Percentiles rank a stretch among this genome's conserved stretches.
Evolutionary conservation across 2,329 filamentous ascomycete species (phyloP).

Genomic region (Tolypocladium paradoxum): DNA sequence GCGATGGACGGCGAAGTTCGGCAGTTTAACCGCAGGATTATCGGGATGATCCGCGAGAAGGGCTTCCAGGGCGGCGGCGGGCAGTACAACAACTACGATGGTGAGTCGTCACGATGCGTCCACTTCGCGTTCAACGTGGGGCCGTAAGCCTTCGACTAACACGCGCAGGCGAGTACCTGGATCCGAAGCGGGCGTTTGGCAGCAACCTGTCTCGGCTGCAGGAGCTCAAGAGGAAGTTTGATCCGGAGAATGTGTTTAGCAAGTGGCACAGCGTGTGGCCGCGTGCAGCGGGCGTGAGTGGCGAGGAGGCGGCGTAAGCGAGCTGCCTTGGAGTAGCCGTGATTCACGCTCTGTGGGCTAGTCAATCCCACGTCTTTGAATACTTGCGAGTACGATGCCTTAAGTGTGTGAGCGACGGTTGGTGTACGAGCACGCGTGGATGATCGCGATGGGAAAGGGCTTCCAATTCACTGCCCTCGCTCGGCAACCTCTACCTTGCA

Average conservation of each 20-base stretch:
- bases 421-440: too few relatives aligned
- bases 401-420: too few relatives aligned
- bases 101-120: background rate
- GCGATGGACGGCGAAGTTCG: constrained; percentile 25
- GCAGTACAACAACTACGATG: constrained; percentile 4
- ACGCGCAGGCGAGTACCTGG: constrained; percentile 14
- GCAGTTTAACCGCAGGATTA: constrained; percentile 25
- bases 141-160: background rate
- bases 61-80: constrained; percentile 12
- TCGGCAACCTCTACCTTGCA: too few relatives aligned
- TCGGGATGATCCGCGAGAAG: constrained; percentile 11
- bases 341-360: too few relatives aligned
- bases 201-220: constrained; percentile 16
- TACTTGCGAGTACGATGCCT: too few relatives aligned
- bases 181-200: constrained; percentile 20
- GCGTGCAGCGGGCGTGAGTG: background rate
- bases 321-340: too few relatives aligned
- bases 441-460: background rate
- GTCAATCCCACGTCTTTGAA: too few relatives aligned
- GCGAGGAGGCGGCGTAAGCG: background rate
- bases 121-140: background rate
- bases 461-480: too few relatives aligned
- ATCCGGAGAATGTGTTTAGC: constrained; percentile 22
- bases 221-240: constrained; percentile 22
- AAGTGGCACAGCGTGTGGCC: constrained; percentile 14